Evolutionary conservation across 768 basidiomycete species (phyloP).

Genomic region (Leucocoprinus birnbaumii): DNA sequence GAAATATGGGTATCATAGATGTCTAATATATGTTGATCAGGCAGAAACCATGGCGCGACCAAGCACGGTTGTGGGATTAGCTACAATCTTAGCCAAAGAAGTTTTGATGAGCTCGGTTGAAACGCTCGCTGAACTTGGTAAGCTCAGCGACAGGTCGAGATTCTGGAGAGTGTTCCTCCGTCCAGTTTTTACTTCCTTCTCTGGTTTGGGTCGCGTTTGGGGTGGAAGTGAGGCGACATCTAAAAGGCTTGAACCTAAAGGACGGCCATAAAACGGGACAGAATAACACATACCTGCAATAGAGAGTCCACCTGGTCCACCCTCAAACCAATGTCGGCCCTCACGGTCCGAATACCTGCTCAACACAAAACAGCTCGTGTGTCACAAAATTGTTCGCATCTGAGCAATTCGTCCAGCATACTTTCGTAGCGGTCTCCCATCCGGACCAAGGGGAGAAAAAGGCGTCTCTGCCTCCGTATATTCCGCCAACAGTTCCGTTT

Average conservation of each 20-base stretch:
- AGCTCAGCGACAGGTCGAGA: not conserved
- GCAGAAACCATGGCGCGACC: not conserved
- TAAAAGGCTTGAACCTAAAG: not conserved
- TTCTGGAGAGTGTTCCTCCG: not conserved
- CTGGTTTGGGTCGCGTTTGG: not conserved
- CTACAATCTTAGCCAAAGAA: not conserved
- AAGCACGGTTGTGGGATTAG: not conserved
- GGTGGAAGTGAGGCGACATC: not conserved
- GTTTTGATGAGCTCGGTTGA: not conserved
- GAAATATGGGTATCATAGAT: slow-evolving; percentile 2
- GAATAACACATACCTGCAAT: slow-evolving; percentile 39
- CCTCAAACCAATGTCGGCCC: slow-evolving; percentile 61
- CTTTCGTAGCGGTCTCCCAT: slow-evolving; percentile 64
- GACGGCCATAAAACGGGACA: not conserved
- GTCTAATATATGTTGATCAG: not conserved
- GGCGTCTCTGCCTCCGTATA: slow-evolving; percentile 43
- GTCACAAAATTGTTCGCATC: slow-evolving; percentile 6
- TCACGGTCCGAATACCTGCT: slow-evolving; percentile 53
- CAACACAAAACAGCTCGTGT: slow-evolving; percentile 1
- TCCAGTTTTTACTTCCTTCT: not conserved
- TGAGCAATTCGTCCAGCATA: slow-evolving; percentile 25
- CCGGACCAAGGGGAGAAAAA: slow-evolving; percentile 53
- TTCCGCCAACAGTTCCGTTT: slow-evolving; percentile 43
- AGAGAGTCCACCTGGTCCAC: slow-evolving; percentile 52
- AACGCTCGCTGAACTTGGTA: not conserved